These are phyloP conservation scores for Chlamydomonas schloesseri DNA, from an alignment of 139 green algal species.

Conservation along the genomic window DNA sequence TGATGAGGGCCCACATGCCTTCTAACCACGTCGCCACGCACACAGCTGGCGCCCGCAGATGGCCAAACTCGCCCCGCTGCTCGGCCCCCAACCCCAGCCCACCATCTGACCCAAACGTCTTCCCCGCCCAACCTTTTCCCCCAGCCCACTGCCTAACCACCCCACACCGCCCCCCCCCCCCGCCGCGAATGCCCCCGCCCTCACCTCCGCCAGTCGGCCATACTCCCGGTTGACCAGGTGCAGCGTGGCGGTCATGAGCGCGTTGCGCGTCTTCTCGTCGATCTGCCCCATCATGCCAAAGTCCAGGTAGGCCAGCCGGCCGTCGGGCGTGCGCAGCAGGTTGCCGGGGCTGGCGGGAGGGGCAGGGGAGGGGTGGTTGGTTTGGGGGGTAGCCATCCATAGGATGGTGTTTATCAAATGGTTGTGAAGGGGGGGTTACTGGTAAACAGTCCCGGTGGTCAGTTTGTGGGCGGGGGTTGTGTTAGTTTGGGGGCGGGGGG, in stretches of 20 bases:
- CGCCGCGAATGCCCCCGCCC: background rate
- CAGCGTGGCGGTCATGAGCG: constrained; percentile 86
- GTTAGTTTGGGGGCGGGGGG: too few relatives aligned
- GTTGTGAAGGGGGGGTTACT: too few relatives aligned
- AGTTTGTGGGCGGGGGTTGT: too few relatives aligned
- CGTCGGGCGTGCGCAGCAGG: constrained; percentile 71
- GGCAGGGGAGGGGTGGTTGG: background rate
- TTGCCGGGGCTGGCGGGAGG: constrained; percentile 64
- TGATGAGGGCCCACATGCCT: too few relatives aligned
- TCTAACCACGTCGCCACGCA: too few relatives aligned
- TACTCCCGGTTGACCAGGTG: constrained; percentile 83
- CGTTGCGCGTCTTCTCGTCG: constrained; percentile 57
- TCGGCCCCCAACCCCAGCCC: too few relatives aligned
- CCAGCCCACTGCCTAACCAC: background rate
- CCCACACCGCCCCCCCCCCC: background rate
- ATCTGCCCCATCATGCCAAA: constrained; percentile 92
- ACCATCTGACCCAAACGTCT: too few relatives aligned
- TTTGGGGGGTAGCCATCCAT: too few relatives aligned
- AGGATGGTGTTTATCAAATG: too few relatives aligned
- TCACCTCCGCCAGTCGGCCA: constrained; percentile 34
- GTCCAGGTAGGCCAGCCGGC: constrained; percentile 79
- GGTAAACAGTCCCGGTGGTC: too few relatives aligned
- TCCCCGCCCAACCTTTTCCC: background rate
- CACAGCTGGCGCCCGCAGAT: too few relatives aligned
- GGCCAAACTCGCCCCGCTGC: too few relatives aligned